Evolutionary conservation across 176 grass and related monocot genomes (phyloP).

Genomic region (Zoysia japonica): DNA sequence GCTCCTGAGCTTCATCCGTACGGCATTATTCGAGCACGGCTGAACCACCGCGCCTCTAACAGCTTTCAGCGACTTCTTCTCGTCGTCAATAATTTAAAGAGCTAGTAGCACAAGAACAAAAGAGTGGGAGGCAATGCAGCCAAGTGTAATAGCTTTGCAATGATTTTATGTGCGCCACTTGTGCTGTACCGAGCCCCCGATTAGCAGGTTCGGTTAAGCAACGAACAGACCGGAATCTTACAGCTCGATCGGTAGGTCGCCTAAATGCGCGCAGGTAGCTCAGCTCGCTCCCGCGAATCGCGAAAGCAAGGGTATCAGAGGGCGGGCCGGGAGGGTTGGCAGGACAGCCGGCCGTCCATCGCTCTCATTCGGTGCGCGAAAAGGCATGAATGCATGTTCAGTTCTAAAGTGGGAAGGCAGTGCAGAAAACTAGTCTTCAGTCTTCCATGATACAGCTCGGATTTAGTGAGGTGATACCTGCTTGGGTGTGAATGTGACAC

Average conservation of each 20-base stretch:
- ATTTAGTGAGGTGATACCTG: conserved; percentile 29
- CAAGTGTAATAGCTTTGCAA: conserved; percentile 7
- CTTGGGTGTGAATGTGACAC: not conserved
- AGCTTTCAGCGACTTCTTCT: conserved; percentile 31
- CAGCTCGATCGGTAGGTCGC: conserved; percentile 41
- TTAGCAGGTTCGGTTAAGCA: conserved; percentile 42
- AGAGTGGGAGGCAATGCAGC: conserved; percentile 6
- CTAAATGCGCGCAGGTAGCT: conserved; percentile 43
- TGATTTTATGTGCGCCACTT: conserved; percentile 29
- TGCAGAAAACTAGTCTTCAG: not conserved
- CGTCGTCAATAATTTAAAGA: not conserved
- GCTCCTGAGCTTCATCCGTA: not conserved
- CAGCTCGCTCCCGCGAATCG: conserved; percentile 29
- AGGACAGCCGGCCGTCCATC: conserved; percentile 23
- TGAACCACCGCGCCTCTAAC: conserved; percentile 20
- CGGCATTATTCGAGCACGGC: not conserved
- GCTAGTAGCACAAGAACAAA: not conserved
- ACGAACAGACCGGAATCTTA: conserved; percentile 45
- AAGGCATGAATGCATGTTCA: not conserved
- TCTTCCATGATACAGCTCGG: not conserved
- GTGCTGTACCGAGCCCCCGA: not conserved
- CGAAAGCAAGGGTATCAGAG: conserved; percentile 22
- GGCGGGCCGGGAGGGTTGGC: not conserved
- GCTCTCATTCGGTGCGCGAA: conserved; percentile 34
- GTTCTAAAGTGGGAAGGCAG: not conserved